These are phyloP conservation scores for Arthrobotrys entomopaga DNA, from an alignment of 2,329 filamentous ascomycete genomes.

Conservation along the genomic window DNA sequence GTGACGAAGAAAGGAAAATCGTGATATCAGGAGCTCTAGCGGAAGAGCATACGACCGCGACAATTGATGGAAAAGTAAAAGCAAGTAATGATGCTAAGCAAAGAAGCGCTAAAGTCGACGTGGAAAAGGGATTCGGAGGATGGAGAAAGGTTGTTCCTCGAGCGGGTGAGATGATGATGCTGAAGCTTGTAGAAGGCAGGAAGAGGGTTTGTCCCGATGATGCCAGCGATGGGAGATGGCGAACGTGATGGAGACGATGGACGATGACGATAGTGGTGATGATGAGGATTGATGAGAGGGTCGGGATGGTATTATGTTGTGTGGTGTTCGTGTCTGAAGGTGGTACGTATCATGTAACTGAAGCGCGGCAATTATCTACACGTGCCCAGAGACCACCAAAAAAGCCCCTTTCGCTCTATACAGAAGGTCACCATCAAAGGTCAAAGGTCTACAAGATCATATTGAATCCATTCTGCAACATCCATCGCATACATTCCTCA, in stretches of 20 bases:
- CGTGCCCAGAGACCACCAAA: background rate
- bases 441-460: background rate
- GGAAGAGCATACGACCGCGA: conserved; percentile 51
- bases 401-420: background rate
- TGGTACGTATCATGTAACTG: conserved; percentile 34
- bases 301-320: conserved; percentile 14
- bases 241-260: conserved; percentile 21
- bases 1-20: conserved; percentile 49
- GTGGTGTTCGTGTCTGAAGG: conserved; percentile 51
- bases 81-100: conserved; percentile 8
- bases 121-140: conserved; percentile 25
- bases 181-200: conserved; percentile 1
- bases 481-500: too few species aligned
- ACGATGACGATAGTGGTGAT: conserved; percentile 20
- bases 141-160: conserved; percentile 6
- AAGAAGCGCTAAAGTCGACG: conserved; percentile 49
- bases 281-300: conserved; percentile 12
- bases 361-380: conserved; percentile 43
- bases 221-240: conserved; percentile 32
- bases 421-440: background rate
- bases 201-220: conserved; percentile 22
- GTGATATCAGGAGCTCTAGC: conserved; percentile 33
- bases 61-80: conserved; percentile 30
- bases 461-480: background rate
- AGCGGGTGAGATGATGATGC: background rate